A percentile compares a stretch with the other conserved stretches of the same genome.
Conservation (phyloP, 2,329 filamentous ascomycete genomes). For the Botryotinia globosa region DNA sequence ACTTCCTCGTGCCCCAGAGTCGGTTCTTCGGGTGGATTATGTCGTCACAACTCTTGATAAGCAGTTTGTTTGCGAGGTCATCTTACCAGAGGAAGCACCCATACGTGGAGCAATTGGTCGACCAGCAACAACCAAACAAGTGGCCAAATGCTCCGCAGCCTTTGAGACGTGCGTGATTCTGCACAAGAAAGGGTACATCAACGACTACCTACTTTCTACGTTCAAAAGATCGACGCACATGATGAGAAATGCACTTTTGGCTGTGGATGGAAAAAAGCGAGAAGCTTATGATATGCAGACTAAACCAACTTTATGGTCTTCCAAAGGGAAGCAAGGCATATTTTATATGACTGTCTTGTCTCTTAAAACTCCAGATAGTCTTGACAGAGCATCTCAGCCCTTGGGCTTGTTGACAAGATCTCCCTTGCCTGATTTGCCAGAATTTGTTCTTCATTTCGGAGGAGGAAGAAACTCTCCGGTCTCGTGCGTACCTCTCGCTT, state of each 20-base stretch:
- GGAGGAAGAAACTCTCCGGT: constrained; percentile 59
- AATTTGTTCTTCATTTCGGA: constrained; percentile 71
- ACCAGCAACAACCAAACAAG: constrained; percentile 64
- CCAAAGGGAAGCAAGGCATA: constrained; percentile 45
- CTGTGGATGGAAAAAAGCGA: constrained; percentile 74
- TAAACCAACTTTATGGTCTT: constrained; percentile 74
- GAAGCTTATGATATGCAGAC: constrained; percentile 72
- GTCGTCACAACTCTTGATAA: constrained; percentile 54
- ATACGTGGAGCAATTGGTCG: constrained; percentile 64
- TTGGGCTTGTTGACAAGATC: constrained; percentile 70
- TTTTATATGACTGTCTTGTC: constrained; percentile 63
- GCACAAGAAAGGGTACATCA: constrained; percentile 62
- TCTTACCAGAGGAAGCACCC: constrained; percentile 73
- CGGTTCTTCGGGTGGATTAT: constrained; percentile 52
- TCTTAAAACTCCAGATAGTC: constrained; percentile 53
- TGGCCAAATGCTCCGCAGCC: constrained; percentile 85
- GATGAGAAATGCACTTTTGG: constrained; percentile 84
- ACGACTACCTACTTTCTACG: constrained; percentile 70
- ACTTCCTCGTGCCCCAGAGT: constrained; percentile 50
- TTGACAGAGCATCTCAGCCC: constrained; percentile 59
- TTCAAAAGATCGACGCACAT: constrained; percentile 69
- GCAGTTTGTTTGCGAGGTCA: constrained; percentile 72
- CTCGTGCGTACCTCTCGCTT: constrained; percentile 46
- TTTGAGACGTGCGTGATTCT: constrained; percentile 77
- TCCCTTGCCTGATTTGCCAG: constrained; percentile 60